Base-by-base conservation (phyloP, 1,284 basidiomycete genomes). In the Pholiota adiposa region DNA sequence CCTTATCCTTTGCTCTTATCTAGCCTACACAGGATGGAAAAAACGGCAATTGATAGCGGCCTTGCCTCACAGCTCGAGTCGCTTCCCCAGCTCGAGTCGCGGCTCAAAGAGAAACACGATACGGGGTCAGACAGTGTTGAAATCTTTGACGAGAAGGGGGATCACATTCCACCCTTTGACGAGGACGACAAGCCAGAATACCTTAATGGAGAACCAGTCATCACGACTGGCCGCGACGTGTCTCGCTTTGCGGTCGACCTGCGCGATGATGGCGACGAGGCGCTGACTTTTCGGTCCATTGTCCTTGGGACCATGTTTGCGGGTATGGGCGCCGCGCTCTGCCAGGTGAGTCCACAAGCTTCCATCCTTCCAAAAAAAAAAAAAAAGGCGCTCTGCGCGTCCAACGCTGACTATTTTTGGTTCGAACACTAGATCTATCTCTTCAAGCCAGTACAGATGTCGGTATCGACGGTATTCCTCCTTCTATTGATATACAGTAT, bases 211-310 rank as follows among this genome's bases (percentile, higher is more conserved):
- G 82, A 86, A 69, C 83, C 83, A 0, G 79, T 86, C 38, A 78
- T 86, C 54, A 79, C 74, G 1, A 77, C 73, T 27, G 86, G 86
- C 23, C 70, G 65, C 34, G 88, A 90, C 66, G 87, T 89, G 33
- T 86, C 86, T 1, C 78, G 79, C 54, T 83, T 79, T 64, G 79
- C 85, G 16, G 77, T 90, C 55, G 84, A 87, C 65, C 56, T 82
- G 27, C 78, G 86, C 25, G 88, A 90, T 70, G 87, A 89, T 65
- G 83, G 78, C 1, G 88, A 88, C 58, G 74, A 77, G 3, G 76
- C 84, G 0, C 68, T 88, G 21, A 88, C 87, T 0, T 81, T 88
- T 64, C 79, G 87, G 16, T 85, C 84, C 9, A 64, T 86, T 18
- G 67, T 84, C 27, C 68, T 89, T 9, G 87, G 86, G 0, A 84